Conservation (phyloP, 352 stramenopile genomes). For the Pythium phragmiticola region DNA sequence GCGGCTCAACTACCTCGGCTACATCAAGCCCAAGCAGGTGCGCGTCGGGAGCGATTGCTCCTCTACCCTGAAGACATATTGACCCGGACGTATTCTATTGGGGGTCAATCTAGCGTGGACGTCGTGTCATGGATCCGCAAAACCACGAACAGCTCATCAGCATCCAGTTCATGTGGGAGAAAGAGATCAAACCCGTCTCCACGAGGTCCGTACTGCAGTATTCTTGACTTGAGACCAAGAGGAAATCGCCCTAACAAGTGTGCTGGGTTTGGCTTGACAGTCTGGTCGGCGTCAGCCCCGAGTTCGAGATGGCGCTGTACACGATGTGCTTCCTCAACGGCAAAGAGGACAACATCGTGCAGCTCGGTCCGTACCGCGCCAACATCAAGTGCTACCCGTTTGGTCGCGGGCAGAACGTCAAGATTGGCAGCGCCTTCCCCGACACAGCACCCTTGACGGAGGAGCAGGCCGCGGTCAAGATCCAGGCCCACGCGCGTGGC, state of each 20-base stretch:
- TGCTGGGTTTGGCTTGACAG: slow-evolving; percentile 24
- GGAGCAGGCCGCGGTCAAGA: slow-evolving; percentile 70
- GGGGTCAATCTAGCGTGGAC: slow-evolving; percentile 36
- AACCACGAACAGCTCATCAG: slow-evolving; percentile 93
- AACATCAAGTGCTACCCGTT: slow-evolving; percentile 92
- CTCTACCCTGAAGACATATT: background rate
- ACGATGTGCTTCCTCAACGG: slow-evolving; percentile 94
- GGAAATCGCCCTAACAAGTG: background rate
- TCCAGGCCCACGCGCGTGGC: slow-evolving; percentile 67
- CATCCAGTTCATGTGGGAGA: slow-evolving; percentile 93
- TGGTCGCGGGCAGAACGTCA: slow-evolving; percentile 61
- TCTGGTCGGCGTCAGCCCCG: slow-evolving; percentile 93
- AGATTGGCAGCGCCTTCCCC: slow-evolving; percentile 82
- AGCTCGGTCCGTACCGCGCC: slow-evolving; percentile 80
- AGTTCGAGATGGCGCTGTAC: slow-evolving; percentile 97
- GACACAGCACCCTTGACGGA: slow-evolving; percentile 72
- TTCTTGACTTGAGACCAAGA: background rate
- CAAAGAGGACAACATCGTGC: slow-evolving; percentile 84
- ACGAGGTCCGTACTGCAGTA: slow-evolving; percentile 53
- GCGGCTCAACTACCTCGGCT: slow-evolving; percentile 92
- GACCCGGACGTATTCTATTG: background rate
- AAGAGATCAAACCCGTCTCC: slow-evolving; percentile 88
- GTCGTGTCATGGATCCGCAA: slow-evolving; percentile 62
- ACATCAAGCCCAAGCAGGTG: slow-evolving; percentile 87
- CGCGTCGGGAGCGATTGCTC: background rate